These are phyloP conservation scores for Magnusiomyces paraingens DNA, from an alignment of 1,139 yeast genomes.

Conservation along the genomic window DNA sequence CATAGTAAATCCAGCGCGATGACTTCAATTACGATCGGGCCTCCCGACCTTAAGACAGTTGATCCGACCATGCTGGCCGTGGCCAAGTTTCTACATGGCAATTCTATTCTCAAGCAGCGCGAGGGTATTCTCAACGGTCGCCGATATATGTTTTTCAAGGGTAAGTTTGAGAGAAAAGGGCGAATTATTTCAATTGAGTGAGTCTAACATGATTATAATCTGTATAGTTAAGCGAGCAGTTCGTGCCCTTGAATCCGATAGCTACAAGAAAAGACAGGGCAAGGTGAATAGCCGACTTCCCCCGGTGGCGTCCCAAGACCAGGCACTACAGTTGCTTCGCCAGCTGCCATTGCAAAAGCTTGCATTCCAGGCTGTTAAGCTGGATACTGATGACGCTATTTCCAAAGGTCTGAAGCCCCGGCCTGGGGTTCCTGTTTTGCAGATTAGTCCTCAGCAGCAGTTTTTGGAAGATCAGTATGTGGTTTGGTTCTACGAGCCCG, in stretches of 20 bases:
- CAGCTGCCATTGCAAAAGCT: conserved; percentile 66
- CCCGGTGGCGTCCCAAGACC: conserved; percentile 43
- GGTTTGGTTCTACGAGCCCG: conserved; percentile 80
- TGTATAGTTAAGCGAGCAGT: conserved; percentile 56
- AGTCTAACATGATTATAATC: background rate
- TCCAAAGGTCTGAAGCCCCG: conserved; percentile 59
- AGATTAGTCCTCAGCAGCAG: conserved; percentile 60
- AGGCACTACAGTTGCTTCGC: conserved; percentile 60
- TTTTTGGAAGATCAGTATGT: conserved; percentile 74
- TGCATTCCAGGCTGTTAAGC: conserved; percentile 52
- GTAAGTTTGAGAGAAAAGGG: conserved; percentile 18
- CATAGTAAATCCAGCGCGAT: conserved; percentile 6
- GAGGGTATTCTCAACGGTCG: conserved; percentile 68
- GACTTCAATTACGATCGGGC: conserved; percentile 28
- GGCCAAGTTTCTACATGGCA: conserved; percentile 65
- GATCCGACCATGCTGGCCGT: conserved; percentile 49
- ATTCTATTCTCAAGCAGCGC: conserved; percentile 64
- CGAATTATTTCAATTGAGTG: background rate
- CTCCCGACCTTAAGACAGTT: conserved; percentile 32
- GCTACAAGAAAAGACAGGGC: conserved; percentile 52
- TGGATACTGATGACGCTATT: conserved; percentile 67
- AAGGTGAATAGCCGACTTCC: conserved; percentile 55
- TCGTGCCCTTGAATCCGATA: conserved; percentile 70
- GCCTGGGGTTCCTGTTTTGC: conserved; percentile 67
- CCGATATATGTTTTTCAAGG: conserved; percentile 75